Conservation (phyloP, 306 rosid species). For the Vigna trinervia region DNA sequence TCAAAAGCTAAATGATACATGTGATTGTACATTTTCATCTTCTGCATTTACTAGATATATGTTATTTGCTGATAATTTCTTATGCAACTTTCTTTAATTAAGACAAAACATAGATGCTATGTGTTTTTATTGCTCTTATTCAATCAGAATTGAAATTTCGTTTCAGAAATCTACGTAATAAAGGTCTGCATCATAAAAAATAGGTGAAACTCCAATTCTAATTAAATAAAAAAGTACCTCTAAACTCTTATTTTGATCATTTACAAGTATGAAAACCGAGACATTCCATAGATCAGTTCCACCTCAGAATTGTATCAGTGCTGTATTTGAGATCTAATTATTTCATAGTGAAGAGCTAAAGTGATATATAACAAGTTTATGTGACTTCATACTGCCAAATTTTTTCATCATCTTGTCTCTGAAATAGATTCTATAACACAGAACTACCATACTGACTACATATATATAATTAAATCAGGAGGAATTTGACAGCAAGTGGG, state of each 20-base stretch:
- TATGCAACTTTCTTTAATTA: background rate
- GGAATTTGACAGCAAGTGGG: constrained; percentile 91
- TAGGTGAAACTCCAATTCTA: background rate
- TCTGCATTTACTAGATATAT: constrained; percentile 5
- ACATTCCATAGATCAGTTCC: background rate
- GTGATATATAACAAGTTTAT: background rate
- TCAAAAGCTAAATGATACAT: background rate
- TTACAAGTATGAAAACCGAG: background rate
- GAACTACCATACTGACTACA: background rate
- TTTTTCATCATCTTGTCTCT: background rate
- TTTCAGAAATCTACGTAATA: background rate
- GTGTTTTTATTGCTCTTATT: background rate
- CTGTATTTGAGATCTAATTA: constrained; percentile 11
- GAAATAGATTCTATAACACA: background rate
- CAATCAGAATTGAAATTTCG: background rate
- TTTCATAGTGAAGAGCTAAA: background rate
- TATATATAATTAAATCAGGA: constrained; percentile 52
- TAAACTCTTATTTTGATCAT: background rate
- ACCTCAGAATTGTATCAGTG: background rate
- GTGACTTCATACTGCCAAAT: background rate
- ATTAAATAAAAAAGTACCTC: background rate
- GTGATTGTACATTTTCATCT: constrained; percentile 10
- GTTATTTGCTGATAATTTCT: background rate
- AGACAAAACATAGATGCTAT: background rate
- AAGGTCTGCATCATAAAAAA: background rate